Evolutionary conservation across 139 green algal species (phyloP).

Genomic region (Eudorina sp.): DNA sequence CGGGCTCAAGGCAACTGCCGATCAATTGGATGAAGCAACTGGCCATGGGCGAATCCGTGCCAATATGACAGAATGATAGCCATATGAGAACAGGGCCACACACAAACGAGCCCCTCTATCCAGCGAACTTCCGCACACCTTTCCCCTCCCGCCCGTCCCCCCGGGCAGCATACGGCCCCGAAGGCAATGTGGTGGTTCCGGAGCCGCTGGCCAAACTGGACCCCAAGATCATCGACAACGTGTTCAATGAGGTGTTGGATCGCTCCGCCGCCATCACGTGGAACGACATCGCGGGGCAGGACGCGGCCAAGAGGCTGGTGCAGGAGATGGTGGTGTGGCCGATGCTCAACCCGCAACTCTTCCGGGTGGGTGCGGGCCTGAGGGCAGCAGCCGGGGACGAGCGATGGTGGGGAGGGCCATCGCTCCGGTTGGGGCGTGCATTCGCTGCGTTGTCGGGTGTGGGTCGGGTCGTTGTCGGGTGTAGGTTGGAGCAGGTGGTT

Average conservation of each 20-base stretch:
- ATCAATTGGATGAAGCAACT: not conserved
- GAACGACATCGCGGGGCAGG: conserved; percentile 86
- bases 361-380: conserved; percentile 69
- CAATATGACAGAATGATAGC: no score
- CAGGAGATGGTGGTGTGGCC: conserved; percentile 98
- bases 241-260: conserved; percentile 56
- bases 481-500: no score
- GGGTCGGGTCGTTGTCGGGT: no score
- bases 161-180: conserved; percentile 19
- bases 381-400: not conserved
- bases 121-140: no score
- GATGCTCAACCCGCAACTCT: conserved; percentile 94
- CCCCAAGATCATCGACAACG: conserved; percentile 61
- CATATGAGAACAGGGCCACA: no score
- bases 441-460: no score
- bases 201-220: conserved; percentile 53
- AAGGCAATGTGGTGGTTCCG: conserved; percentile 33
- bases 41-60: no score
- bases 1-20: not conserved
- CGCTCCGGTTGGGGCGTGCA: no score
- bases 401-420: no score
- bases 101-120: no score
- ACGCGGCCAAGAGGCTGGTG: conserved; percentile 87
- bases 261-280: conserved; percentile 47
- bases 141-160: not conserved